Percentiles rank a stretch among this genome's conserved stretches.
These are phyloP conservation scores for Tuber borchii DNA, from an alignment of 495 filamentous ascomycete species.

Conservation along the genomic window DNA sequence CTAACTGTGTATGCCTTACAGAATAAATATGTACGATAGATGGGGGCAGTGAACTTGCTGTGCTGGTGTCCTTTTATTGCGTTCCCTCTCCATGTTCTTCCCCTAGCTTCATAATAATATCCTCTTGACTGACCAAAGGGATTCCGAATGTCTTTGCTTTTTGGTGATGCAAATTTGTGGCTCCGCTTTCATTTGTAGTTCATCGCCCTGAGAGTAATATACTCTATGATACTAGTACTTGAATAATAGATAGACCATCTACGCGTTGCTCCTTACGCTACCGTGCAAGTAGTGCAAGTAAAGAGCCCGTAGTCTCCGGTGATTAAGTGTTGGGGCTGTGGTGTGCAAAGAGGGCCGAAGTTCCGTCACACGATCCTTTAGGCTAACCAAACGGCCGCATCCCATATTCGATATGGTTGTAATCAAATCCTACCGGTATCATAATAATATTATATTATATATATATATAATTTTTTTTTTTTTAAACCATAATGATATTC, in stretches of 20 bases:
- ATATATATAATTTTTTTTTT: too few relatives aligned
- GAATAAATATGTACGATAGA: conserved; percentile 63
- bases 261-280: background rate
- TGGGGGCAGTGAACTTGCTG: background rate
- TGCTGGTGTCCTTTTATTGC: background rate
- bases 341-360: background rate
- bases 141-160: background rate
- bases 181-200: background rate
- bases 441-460: too few relatives aligned
- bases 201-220: background rate
- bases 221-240: background rate
- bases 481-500: background rate
- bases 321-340: background rate
- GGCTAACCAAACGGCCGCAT: background rate
- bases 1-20: conserved; percentile 45
- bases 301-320: background rate
- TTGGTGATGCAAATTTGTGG: background rate
- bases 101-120: background rate
- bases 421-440: background rate
- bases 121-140: background rate
- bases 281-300: background rate
- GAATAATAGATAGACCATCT: background rate
- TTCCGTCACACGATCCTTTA: background rate
- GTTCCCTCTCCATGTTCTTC: background rate
- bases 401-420: background rate